A percentile compares a stretch with the other conserved stretches of the same genome.
Evolutionary conservation across 1,284 basidiomycete species (phyloP).

Genomic region (Trichosporon faecale): DNA sequence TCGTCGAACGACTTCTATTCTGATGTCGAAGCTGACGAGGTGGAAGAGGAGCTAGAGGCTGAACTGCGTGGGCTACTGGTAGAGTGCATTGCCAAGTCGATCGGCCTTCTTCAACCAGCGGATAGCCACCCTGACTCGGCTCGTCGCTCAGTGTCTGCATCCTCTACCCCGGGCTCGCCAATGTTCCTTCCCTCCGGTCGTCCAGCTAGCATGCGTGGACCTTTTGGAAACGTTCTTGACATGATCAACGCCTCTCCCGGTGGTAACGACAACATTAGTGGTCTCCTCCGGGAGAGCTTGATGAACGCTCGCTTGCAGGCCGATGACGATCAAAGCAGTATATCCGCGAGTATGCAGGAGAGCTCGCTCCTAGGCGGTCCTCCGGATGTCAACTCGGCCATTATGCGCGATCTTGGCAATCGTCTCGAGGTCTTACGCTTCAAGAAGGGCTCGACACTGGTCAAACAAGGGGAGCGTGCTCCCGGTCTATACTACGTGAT

Average conservation of each 20-base stretch:
- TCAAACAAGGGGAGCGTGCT: slow-evolving; percentile 76
- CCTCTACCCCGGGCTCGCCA: slow-evolving; percentile 46
- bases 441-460: slow-evolving; percentile 77
- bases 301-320: slow-evolving; percentile 82
- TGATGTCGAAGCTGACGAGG: slow-evolving; percentile 24
- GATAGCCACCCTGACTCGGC: slow-evolving; percentile 27
- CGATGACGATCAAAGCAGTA: slow-evolving; percentile 57
- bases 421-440: slow-evolving; percentile 95
- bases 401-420: slow-evolving; percentile 73
- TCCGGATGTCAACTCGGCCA: slow-evolving; percentile 28
- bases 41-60: slow-evolving; percentile 45
- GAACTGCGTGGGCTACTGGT: slow-evolving; percentile 92
- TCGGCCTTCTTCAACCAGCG: slow-evolving; percentile 85
- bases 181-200: slow-evolving; percentile 52
- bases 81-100: slow-evolving; percentile 95
- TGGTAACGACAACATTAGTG: slow-evolving; percentile 60
- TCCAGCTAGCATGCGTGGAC: slow-evolving; percentile 48
- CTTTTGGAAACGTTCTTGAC: slow-evolving; percentile 83
- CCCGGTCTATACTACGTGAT: slow-evolving; percentile 94
- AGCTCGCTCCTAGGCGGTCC: slow-evolving; percentile 31
- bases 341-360: slow-evolving; percentile 60
- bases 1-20: not conserved
- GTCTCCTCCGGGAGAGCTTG: slow-evolving; percentile 50
- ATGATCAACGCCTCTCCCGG: slow-evolving; percentile 53
- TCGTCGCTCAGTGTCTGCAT: not conserved